Evolutionary conservation across 108 stramenopile species (phyloP).

Genomic region (Pseudonitzschia pungens): DNA sequence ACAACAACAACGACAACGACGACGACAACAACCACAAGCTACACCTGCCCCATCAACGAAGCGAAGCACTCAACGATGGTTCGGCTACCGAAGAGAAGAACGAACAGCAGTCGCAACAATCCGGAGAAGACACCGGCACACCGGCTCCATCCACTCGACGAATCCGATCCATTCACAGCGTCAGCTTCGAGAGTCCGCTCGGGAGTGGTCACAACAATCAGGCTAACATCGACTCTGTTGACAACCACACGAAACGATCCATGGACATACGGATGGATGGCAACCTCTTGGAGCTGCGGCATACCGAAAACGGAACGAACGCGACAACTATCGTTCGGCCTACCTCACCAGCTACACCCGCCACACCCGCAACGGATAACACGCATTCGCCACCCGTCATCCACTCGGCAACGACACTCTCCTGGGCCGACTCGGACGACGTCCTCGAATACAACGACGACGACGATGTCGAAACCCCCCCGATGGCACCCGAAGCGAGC

Average conservation of each 20-base stretch:
- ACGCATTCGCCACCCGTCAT: background rate
- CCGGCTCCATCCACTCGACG: conserved; percentile 3
- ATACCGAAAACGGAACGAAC: background rate
- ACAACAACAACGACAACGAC: background rate
- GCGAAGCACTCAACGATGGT: background rate
- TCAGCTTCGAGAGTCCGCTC: background rate
- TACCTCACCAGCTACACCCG: background rate
- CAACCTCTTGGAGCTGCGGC: background rate
- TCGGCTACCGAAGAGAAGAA: background rate
- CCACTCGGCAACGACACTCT: background rate
- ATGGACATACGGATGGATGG: conserved; percentile 1
- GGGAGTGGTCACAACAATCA: background rate
- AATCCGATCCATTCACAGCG: background rate
- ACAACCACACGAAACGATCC: background rate
- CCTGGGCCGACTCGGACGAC: background rate
- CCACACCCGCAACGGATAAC: background rate
- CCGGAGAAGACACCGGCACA: background rate
- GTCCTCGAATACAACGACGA: background rate
- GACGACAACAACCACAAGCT: background rate
- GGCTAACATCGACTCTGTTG: background rate
- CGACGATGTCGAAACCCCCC: background rate
- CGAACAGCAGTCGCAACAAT: background rate
- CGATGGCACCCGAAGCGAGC: background rate
- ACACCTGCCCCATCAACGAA: background rate
- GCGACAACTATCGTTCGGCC: background rate